phyloP scores from a whole-genome alignment of 1,284 basidiomycete species.

The Ganoderma multipileum region DNA sequence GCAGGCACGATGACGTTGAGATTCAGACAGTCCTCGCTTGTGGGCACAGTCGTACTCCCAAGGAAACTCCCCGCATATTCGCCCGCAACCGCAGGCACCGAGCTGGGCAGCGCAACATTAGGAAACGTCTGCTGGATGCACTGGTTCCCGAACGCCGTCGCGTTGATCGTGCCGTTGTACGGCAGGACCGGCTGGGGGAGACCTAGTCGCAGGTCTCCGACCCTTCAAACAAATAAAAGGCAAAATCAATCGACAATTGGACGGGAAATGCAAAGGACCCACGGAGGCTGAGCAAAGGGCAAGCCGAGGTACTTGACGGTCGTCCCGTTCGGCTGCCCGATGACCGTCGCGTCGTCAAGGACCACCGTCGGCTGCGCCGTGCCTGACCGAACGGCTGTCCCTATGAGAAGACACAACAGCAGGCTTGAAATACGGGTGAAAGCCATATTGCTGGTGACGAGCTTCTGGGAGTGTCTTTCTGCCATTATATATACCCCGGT shows the following conservation, averaged over 20 bases:
- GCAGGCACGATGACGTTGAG: conserved; percentile 50
- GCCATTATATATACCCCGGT: neutral
- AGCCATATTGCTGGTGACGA: neutral
- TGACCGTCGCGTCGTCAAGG: conserved; percentile 21
- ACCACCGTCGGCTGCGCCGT: conserved; percentile 8
- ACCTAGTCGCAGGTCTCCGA: conserved; percentile 45
- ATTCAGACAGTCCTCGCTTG: conserved; percentile 41
- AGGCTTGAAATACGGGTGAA: neutral
- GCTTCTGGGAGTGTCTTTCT: neutral
- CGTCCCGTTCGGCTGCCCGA: conserved; percentile 16
- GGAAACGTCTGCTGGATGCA: conserved; percentile 17
- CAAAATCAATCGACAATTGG: neutral
- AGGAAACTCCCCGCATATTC: conserved; percentile 2
- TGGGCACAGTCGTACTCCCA: neutral
- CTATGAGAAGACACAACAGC: neutral
- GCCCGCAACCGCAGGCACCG: conserved; percentile 1
- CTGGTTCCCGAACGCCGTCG: conserved; percentile 14
- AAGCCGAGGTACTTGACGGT: conserved; percentile 27
- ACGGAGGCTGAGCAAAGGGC: conserved; percentile 33
- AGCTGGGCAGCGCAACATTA: conserved; percentile 2
- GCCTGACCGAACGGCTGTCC: neutral
- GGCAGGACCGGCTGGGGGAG: conserved; percentile 3
- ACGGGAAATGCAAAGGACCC: neutral
- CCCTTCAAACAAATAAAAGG: conserved; percentile 31
- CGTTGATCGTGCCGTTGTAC: conserved; percentile 7